Base-by-base conservation (phyloP, 192 early-diverging fungal genomes). In the Lunasporangiospora selenospora region DNA sequence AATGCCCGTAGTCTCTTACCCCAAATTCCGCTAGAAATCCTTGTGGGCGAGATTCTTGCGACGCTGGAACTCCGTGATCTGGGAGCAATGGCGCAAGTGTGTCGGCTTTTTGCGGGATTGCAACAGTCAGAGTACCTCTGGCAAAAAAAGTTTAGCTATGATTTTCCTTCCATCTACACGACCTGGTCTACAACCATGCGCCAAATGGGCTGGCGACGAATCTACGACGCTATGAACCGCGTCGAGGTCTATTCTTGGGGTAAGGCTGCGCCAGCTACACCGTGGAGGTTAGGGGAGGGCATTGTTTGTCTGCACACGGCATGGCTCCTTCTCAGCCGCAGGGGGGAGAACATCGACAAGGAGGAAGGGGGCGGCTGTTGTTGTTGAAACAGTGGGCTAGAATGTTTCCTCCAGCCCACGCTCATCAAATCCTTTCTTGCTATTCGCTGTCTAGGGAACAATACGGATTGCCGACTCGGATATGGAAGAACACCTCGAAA, bases 241-340 rank as follows among this genome's bases (percentile, higher is more conserved):
- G 59, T 71, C 4, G 67, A 71, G 19, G 67, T 71, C 10, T 71
- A 71, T 44, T 57, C 67, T 21, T 71, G 67, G 67, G 67, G 67
- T 71, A 71, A 50, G 16, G 2, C n/a, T n/a, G n/a, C n/a, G n/a
- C n/a, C n/a, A n/a, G n/a, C n/a, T n/a, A n/a, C n/a, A n/a, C n/a
- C n/a, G n/a, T n/a, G n/a, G n/a, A n/a, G n/a, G n/a, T n/a, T n/a
- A n/a, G n/a, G n/a, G n/a, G n/a, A n/a, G n/a, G n/a, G n/a, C n/a
- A n/a, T n/a, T n/a, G n/a, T n/a, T n/a, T n/a, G n/a, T n/a, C n/a
- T n/a, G n/a, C n/a, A n/a, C n/a, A n/a, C n/a, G n/a, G n/a, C n/a
- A n/a, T n/a, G n/a, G n/a, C n/a, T n/a, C n/a, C n/a, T n/a, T n/a
- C n/a, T n/a, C n/a, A n/a, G n/a, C n/a, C n/a, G n/a, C n/a, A n/a